A percentile compares a stretch with the other conserved stretches of the same genome.
Evolutionary conservation across 2,329 filamentous ascomycete genomes (phyloP).

Genomic region (Fusarium incarnatum): DNA sequence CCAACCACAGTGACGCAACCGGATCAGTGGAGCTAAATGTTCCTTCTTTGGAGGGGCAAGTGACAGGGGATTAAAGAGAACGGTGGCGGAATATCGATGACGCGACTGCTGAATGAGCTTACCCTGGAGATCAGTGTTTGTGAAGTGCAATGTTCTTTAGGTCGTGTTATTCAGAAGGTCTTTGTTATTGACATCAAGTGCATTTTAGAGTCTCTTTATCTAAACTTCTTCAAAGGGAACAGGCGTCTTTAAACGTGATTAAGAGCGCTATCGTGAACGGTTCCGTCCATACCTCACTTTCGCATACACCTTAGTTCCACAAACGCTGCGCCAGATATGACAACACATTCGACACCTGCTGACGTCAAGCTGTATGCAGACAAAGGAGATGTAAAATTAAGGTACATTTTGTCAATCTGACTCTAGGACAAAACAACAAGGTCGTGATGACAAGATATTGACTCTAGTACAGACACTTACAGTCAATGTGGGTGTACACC

Average conservation of each 20-base stretch:
- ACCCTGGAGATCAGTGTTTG: slow-evolving; percentile 13
- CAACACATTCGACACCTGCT: background rate
- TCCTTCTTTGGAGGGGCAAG: slow-evolving; percentile 31
- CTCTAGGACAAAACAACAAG: background rate
- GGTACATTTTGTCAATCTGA: background rate
- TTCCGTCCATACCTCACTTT: fast-evolving
- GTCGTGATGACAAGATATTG: background rate
- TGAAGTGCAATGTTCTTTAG: background rate
- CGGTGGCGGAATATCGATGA: slow-evolving; percentile 44
- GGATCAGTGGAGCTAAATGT: slow-evolving; percentile 24
- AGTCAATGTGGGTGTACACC: background rate
- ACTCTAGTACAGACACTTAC: background rate
- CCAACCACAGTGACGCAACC: slow-evolving; percentile 51
- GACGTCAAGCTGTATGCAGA: background rate
- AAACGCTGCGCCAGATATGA: background rate
- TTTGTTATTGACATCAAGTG: background rate
- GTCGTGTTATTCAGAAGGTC: background rate
- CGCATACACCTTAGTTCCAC: background rate
- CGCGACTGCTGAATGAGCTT: slow-evolving; percentile 12
- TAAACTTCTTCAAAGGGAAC: background rate
- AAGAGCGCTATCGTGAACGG: background rate
- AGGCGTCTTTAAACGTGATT: background rate
- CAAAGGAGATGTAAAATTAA: background rate
- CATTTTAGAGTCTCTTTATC: background rate
- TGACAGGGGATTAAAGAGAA: slow-evolving; percentile 9